These are phyloP conservation scores for Raffaelea arxii DNA, from an alignment of 2,329 filamentous ascomycete species.

Conservation along the genomic window DNA sequence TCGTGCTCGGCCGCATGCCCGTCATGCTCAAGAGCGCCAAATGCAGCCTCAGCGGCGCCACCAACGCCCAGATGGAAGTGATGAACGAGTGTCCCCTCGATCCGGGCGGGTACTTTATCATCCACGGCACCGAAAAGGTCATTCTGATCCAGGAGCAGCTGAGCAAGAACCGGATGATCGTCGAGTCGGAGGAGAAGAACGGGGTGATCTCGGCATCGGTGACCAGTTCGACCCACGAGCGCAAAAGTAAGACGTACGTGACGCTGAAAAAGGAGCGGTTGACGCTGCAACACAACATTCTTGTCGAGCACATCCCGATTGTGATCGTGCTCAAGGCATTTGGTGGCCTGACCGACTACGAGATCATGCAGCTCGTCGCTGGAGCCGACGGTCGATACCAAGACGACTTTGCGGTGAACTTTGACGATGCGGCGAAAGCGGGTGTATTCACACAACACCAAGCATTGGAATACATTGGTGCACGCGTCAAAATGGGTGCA, in stretches of 20 bases:
- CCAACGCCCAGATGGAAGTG: conserved; percentile 77
- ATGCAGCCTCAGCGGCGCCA: conserved; percentile 75
- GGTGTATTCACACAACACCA: conserved; percentile 90
- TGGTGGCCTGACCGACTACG: conserved; percentile 87
- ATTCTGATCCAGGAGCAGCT: conserved; percentile 97
- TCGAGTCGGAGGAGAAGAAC: conserved; percentile 87
- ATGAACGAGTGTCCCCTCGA: conserved; percentile 95
- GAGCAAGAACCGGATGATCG: conserved; percentile 98
- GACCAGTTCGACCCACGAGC: conserved; percentile 93
- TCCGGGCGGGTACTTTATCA: conserved; percentile 95
- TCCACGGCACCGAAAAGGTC: conserved; percentile 96
- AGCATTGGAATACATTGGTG: conserved; percentile 84
- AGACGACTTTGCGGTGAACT: conserved; percentile 90
- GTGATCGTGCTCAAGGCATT: conserved; percentile 88
- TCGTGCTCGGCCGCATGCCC: conserved; percentile 82
- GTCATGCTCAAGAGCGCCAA: conserved; percentile 96
- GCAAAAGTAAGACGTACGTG: conserved; percentile 97
- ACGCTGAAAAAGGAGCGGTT: conserved; percentile 89
- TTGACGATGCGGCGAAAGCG: conserved; percentile 79
- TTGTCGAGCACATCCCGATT: conserved; percentile 90
- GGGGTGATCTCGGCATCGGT: conserved; percentile 91
- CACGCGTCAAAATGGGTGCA: conserved; percentile 78
- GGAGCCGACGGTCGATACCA: conserved; percentile 83
- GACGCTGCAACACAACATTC: conserved; percentile 81
- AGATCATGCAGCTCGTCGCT: conserved; percentile 85